A percentile compares a stretch with the other conserved stretches of the same genome.
Evolutionary conservation across 2,329 filamentous ascomycete genomes (phyloP).

Genomic region (Aciculosporium take): DNA sequence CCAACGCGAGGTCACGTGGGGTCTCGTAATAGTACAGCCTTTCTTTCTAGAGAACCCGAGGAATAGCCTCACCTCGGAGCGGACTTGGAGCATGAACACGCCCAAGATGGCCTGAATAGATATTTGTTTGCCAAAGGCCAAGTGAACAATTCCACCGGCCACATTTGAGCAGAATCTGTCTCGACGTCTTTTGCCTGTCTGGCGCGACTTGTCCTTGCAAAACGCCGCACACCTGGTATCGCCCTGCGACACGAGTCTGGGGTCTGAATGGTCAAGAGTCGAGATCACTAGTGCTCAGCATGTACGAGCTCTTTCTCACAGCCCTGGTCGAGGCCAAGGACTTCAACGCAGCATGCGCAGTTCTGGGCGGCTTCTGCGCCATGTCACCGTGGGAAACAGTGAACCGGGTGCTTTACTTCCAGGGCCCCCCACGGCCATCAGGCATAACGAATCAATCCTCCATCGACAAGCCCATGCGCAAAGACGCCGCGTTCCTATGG

Average conservation of each 20-base stretch:
- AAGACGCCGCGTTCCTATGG: constrained; percentile 30
- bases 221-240: too few relatives aligned
- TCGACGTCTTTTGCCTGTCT: neutral
- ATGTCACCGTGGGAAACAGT: constrained; percentile 37
- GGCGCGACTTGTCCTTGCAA: neutral
- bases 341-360: constrained; percentile 31
- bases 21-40: too few relatives aligned
- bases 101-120: neutral
- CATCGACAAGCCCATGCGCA: constrained; percentile 24
- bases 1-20: constrained; percentile 4
- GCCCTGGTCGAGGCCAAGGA: constrained; percentile 36
- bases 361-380: constrained; percentile 43
- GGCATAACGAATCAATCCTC: constrained; percentile 30
- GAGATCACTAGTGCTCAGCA: constrained; percentile 13
- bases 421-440: constrained; percentile 29
- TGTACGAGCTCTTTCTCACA: constrained; percentile 48
- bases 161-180: neutral
- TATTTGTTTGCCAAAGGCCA: neutral
- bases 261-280: too few relatives aligned
- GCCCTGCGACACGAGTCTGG: too few relatives aligned
- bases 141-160: neutral
- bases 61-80: too few relatives aligned
- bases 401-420: constrained; percentile 39
- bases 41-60: too few relatives aligned
- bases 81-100: neutral